phyloP scores from a whole-genome alignment of 2,329 filamentous ascomycete species.

The Blastomyces silverae region DNA sequence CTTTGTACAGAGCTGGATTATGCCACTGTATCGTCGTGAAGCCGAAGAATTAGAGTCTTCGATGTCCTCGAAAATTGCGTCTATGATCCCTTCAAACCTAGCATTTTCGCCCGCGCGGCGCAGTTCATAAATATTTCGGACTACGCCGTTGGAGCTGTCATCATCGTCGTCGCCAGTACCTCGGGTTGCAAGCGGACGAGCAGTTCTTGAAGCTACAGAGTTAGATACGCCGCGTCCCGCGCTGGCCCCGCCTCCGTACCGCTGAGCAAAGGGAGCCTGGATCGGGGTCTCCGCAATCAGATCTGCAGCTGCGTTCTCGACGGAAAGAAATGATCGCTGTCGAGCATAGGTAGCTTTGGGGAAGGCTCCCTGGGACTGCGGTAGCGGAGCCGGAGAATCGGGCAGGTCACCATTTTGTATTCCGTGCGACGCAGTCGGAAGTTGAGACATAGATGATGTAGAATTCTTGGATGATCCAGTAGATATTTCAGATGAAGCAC shows the following conservation, averaged over 20 bases:
- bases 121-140: slow-evolving; percentile 57
- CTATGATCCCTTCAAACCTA: slow-evolving; percentile 50
- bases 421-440: neutral
- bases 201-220: slow-evolving; percentile 8
- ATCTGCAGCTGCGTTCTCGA: slow-evolving; percentile 32
- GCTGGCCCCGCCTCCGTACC: neutral
- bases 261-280: neutral
- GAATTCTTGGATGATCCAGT: neutral
- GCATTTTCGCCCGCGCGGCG: slow-evolving; percentile 53
- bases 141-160: slow-evolving; percentile 38
- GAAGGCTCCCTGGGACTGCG: slow-evolving; percentile 28
- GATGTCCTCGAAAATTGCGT: slow-evolving; percentile 54
- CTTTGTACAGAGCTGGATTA: slow-evolving; percentile 52
- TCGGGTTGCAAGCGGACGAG: slow-evolving; percentile 22
- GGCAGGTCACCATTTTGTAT: neutral
- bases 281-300: slow-evolving; percentile 3
- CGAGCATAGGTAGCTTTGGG: slow-evolving; percentile 54
- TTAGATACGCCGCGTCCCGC: neutral
- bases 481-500: slow-evolving; percentile 9
- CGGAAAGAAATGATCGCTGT: slow-evolving; percentile 54
- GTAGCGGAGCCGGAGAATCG: slow-evolving; percentile 18
- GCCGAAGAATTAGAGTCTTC: slow-evolving; percentile 42
- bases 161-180: slow-evolving; percentile 41
- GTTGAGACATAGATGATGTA: neutral
- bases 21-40: slow-evolving; percentile 47